phyloP scores from a whole-genome alignment of 2,329 filamentous ascomycete species.

The Alternaria arbusti region DNA sequence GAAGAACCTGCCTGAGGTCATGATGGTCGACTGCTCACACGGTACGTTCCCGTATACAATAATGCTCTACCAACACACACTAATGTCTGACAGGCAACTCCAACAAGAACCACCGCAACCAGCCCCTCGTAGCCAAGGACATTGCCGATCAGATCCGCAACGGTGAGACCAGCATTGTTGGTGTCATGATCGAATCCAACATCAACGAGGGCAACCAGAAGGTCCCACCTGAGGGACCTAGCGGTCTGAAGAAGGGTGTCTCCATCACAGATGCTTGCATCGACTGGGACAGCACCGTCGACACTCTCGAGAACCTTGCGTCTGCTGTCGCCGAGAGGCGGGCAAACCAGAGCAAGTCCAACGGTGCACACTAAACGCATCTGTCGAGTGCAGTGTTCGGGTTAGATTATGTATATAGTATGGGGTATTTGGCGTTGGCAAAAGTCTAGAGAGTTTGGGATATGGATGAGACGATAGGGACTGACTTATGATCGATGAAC shows the following conservation, averaged over 20 bases:
- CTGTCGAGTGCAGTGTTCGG: background rate
- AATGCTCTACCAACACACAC: background rate
- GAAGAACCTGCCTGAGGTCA: conserved; percentile 84
- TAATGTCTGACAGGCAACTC: conserved; percentile 75
- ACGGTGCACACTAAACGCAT: conserved; percentile 19
- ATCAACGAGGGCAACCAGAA: conserved; percentile 84
- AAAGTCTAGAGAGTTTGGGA: background rate
- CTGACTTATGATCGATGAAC: background rate
- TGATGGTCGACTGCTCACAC: conserved; percentile 99
- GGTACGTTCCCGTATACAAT: conserved; percentile 60
- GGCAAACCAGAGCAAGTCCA: conserved; percentile 47
- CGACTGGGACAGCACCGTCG: conserved; percentile 84
- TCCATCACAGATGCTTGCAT: conserved; percentile 98
- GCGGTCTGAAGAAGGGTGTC: conserved; percentile 82
- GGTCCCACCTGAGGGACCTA: conserved; percentile 80
- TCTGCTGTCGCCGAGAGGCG: conserved; percentile 81
- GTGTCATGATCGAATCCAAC: conserved; percentile 99
- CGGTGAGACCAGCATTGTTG: conserved; percentile 87
- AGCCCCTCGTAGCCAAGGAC: conserved; percentile 86
- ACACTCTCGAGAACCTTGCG: conserved; percentile 83
- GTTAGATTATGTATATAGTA: conserved; percentile 14
- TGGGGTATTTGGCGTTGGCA: background rate
- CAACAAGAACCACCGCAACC: conserved; percentile 95
- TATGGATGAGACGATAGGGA: background rate
- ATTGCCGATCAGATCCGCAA: conserved; percentile 85